These are phyloP conservation scores for Amylocarpus encephaloides DNA, from an alignment of 2,329 filamentous ascomycete species.

Conservation along the genomic window DNA sequence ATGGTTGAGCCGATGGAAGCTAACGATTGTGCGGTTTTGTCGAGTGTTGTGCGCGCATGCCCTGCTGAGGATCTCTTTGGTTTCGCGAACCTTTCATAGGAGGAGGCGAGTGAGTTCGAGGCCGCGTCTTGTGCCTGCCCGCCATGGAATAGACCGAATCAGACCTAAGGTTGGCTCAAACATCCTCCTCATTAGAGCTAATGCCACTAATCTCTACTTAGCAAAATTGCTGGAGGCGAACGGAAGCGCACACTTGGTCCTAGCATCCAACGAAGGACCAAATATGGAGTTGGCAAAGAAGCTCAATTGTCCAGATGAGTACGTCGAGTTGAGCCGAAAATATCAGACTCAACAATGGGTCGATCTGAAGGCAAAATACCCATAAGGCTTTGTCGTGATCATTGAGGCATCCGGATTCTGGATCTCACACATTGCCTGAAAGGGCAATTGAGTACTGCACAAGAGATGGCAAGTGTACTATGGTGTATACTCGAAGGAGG, in stretches of 20 bases:
- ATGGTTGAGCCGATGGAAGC: background rate
- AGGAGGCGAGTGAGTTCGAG: slow-evolving; percentile 15
- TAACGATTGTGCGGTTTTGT: slow-evolving; percentile 9
- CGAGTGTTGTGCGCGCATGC: slow-evolving; percentile 16
- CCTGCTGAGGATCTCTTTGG: slow-evolving; percentile 16
- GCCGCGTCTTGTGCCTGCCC: slow-evolving; percentile 14
- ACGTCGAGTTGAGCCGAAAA: slow-evolving; percentile 13
- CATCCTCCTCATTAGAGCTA: slow-evolving; percentile 15
- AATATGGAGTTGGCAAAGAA: slow-evolving; percentile 18
- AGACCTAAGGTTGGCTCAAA: slow-evolving; percentile 17
- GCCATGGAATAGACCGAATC: slow-evolving; percentile 17
- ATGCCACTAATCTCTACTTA: slow-evolving; percentile 13
- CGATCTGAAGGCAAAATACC: slow-evolving; percentile 16
- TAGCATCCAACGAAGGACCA: slow-evolving; percentile 13
- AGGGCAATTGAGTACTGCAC: slow-evolving; percentile 16
- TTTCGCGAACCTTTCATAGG: slow-evolving; percentile 16
- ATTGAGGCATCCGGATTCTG: slow-evolving; percentile 17
- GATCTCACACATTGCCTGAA: slow-evolving; percentile 12
- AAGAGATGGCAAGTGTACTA: slow-evolving; percentile 17
- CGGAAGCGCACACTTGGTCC: slow-evolving; percentile 15
- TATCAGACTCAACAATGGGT: slow-evolving; percentile 14
- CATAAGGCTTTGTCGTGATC: slow-evolving; percentile 17
- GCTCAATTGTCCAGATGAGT: slow-evolving; percentile 15
- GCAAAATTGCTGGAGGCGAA: slow-evolving; percentile 16
- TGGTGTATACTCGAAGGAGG: slow-evolving; percentile 16